Conservation (phyloP, 345 rosid species). For the Durio zibethinus region DNA sequence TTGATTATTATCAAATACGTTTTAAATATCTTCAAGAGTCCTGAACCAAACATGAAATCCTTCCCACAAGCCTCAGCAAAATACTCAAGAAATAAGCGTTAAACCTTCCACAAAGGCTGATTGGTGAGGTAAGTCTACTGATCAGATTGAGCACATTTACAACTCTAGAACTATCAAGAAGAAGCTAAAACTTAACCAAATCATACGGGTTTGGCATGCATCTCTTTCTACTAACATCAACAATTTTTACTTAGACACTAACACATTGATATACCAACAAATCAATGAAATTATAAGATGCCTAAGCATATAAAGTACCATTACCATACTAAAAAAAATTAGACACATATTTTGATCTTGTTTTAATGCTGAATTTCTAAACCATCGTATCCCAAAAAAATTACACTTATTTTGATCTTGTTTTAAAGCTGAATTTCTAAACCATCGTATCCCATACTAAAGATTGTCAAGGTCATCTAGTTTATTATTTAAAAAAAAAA, state of each 20-base stretch:
- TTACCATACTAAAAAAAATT: background rate
- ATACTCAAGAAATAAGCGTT: background rate
- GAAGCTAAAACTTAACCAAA: background rate
- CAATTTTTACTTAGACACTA: background rate
- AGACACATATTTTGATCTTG: background rate
- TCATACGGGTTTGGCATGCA: background rate
- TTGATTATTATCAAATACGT: background rate
- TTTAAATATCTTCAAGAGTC: background rate
- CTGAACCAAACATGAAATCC: background rate
- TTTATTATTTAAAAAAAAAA: background rate
- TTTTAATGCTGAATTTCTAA: background rate
- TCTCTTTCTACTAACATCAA: background rate
- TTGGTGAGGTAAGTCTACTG: background rate
- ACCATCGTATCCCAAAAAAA: too few relatives aligned
- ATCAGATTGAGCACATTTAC: background rate
- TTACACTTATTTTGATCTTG: too few relatives aligned
- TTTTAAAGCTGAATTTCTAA: too few relatives aligned
- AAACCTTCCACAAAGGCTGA: background rate
- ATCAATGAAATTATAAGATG: background rate
- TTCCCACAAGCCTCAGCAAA: background rate
- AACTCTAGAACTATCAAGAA: background rate
- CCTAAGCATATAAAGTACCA: background rate
- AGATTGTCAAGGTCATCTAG: background rate
- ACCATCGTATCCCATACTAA: background rate
- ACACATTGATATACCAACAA: background rate